Base-by-base conservation (phyloP, 2,329 filamentous ascomycete genomes). In the Penicillium thymicola region DNA sequence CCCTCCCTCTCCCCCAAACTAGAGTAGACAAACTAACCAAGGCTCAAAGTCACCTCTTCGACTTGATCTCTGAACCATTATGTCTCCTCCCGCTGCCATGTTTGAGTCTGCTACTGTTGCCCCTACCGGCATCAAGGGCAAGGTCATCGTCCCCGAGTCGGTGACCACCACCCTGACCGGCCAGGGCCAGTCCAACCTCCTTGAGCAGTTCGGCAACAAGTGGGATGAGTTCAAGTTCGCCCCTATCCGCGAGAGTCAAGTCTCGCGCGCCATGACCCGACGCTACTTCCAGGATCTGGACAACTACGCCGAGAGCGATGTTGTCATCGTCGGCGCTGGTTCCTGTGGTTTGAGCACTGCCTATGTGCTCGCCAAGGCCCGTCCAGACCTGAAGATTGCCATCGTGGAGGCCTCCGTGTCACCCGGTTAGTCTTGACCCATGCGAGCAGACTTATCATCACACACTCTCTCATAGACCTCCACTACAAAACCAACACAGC, bases 231-330 rank as follows among this genome's bases (percentile, higher is more conserved):
- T 96, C 79, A 82, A 81, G 66, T 96, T 96, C 75, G 83, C 87
- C 51, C 89, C 89, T 54, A 96, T 97, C 76, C 89, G 92, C 65
- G 92, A 96, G 83, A 90, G 86, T 64, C 90, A 95, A 78, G 92
- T 96, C 72, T 93, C 90, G 49, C 90, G 92, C 61, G 91, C 92
- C 73, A 96, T 96, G 92, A 93, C 90, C 52, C 85, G 89, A 51
- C 90, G 92, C 73, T 97, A 96, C 87, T 96, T 96, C 76, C 78
- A 85, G 68, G 92, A 97, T 78, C 81, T 97, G 53, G 90, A 96
- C 80, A 84, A 78, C 59, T 94, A 96, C 72, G 91, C 92, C 74
- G 92, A 96, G 80, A 91, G 89, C 46, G 92, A 96, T 81, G 87
- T 96, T 70, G 92, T 96, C 79, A 96, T 96, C 72, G 83, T 96